Evolutionary conservation across 2,329 filamentous ascomycete species (phyloP), one percentile per base, ranked within the genome.

Genomic region (Pseudogymnoascus sp.): DNA sequence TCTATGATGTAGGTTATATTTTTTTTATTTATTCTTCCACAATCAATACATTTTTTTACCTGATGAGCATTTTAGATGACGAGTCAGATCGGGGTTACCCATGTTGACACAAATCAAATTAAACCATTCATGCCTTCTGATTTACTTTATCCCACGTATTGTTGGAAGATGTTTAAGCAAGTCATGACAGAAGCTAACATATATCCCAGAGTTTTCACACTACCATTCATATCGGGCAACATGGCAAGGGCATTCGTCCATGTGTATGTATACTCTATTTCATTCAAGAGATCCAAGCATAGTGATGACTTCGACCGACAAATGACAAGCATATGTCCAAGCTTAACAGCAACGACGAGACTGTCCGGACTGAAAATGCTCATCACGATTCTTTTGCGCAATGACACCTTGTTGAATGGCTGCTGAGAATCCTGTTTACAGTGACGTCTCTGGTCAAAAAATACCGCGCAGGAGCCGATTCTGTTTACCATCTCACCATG

Each of bases 291-390:
- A 56, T 56, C 67, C 65, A 64, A 72, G 72, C 72, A 75, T 77
- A 72, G 86, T 95, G 91, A 95, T 95, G 90, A 95, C 83, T 76
- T 82, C 78, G 85, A 91, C 88, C 84, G 84, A 81, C 77, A 79
- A 88, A 86, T 85, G 91, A 96, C 91, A 96, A 96, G 91, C 91
- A 96, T 96, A 96, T 96, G 91, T 96, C 91, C 83, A 88, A 96
- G 91, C 86, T 82, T 79, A 67, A 75, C 75, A 75, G 80, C 79
- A 63, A 78, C 78, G 81, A 83, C 78, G 81, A 83, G 69, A 79
- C 73, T 74, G 76, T 82, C 79, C 75, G 75, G 72, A 75, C 79
- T 81, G 77, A 79, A 74, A 69, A 71, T 72, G 74, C 73, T 62
- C 64, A 61, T 73, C 66, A 40, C 28, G 63, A 40, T 50, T 24